Base-by-base conservation (phyloP, 2,329 filamentous ascomycete species). In the Penicillium sp. region DNA sequence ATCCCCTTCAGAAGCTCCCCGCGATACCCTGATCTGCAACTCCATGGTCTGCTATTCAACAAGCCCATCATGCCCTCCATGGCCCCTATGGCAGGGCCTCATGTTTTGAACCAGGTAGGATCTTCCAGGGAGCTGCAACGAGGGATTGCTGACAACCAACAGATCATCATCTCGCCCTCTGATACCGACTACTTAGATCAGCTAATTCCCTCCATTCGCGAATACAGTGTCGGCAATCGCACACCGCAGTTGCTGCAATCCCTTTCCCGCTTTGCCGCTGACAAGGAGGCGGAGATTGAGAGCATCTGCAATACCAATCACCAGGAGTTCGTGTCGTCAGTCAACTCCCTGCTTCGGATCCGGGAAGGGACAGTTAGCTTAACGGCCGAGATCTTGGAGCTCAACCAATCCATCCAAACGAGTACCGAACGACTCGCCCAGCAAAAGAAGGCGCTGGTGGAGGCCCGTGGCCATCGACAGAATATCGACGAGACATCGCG, bases 131-230 rank as follows among this genome's bases (percentile, higher is more conserved):
- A 20, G 8, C 24, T 13, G 20, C 23, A 22, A n/a, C 7, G 23
- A 27, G 22, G n/a, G 11, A 5, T 14, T 28, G 14, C n/a, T 40
- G 20, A 40, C 14, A 3, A 3, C 13, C 29, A 32, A 35, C 65
- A 98, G 89, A 94, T 97, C 57, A 90, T 96, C 51, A 82, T 95
- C 59, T 89, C 91, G 2, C 86, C 89, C 10, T 89, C 90, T 18
- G 91, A 97, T 63, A 80, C 85, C 40, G 93, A 98, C 61, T 97
- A 96, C 63, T 82, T 98, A 54, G 93, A 97, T 66, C 91, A 96
- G 64, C 75, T 98, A 41, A 95, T 97, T 39, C 91, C 90, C 8
- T 87, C 94, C 1, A 84, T 98, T 53, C 93, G 89, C 74, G 91
- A 96, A 78, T 89, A 88, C 57, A 82, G 87, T 52, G 77, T 82